A percentile compares a stretch with the other conserved stretches of the same genome.
These are phyloP conservation scores for Bryoerythrophyllum caledonicum DNA, from an alignment of 225 moss, liverwort and hornwort species.

Conservation along the genomic window DNA sequence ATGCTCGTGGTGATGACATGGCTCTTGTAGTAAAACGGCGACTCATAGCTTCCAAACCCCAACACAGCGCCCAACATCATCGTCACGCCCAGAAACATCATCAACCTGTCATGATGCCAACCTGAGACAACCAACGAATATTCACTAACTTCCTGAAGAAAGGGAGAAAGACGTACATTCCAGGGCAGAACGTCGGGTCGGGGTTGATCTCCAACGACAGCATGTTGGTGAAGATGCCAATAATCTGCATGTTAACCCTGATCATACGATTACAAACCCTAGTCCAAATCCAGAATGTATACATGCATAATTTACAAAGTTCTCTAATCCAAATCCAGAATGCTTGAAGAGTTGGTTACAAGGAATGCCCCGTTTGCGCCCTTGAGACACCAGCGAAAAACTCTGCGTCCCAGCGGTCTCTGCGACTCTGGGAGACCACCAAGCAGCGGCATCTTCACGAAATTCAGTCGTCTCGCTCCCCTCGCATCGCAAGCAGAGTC, in stretches of 20 bases:
- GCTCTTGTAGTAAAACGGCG: constrained; percentile 60
- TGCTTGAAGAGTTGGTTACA: constrained; percentile 17
- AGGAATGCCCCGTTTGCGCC: constrained; percentile 39
- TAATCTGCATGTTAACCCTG: constrained; percentile 3
- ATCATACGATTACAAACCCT: neutral
- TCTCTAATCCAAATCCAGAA: no score
- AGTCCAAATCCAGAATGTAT: neutral
- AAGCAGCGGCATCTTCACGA: constrained; percentile 41
- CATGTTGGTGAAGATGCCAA: constrained; percentile 33
- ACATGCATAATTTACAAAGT: no score
- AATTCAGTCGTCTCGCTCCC: neutral
- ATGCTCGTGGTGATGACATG: constrained; percentile 52
- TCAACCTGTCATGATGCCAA: constrained; percentile 30
- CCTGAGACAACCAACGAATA: neutral
- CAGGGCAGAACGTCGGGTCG: constrained; percentile 32
- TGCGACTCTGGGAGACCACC: constrained; percentile 44
- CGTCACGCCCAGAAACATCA: constrained; percentile 47
- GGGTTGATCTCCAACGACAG: constrained; percentile 56
- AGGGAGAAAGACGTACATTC: constrained; percentile 7
- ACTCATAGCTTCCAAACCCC: constrained; percentile 54
- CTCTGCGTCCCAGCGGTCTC: constrained; percentile 47
- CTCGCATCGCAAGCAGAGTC: neutral
- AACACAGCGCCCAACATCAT: constrained; percentile 56
- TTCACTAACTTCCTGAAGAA: neutral
- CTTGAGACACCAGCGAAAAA: constrained; percentile 38